Percentiles rank a stretch among this genome's conserved stretches.
phyloP scores from a whole-genome alignment of 345 rosid genomes.

The Geranium brycei region DNA sequence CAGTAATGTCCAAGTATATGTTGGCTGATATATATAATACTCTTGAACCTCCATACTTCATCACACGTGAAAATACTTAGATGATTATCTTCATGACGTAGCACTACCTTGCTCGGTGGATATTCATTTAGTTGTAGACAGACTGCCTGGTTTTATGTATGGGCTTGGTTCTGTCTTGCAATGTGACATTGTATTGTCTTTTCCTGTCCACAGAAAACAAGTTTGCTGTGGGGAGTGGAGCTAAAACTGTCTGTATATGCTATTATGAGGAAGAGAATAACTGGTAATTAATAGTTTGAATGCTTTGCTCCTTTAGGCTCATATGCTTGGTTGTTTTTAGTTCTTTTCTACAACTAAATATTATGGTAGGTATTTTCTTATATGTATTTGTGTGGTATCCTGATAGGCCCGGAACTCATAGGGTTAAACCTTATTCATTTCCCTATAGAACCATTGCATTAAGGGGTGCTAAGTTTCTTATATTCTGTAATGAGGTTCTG shows the following conservation, averaged over 20 bases:
- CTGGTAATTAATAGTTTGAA: constrained; percentile 37
- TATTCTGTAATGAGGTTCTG: not conserved
- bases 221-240: constrained; percentile 98
- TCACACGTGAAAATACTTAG: too few relatives aligned
- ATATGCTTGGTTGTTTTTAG: not conserved
- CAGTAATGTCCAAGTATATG: not conserved
- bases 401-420: not conserved
- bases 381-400: not conserved
- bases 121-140: not conserved
- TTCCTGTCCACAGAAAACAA: constrained; percentile 53
- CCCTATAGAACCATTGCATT: not conserved
- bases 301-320: not conserved
- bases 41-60: not conserved
- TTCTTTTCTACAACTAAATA: not conserved
- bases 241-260: constrained; percentile 94
- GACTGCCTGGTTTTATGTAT: not conserved
- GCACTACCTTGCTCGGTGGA: not conserved
- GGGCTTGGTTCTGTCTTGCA: not conserved
- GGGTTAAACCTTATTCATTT: not conserved
- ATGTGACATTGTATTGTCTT: not conserved
- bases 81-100: not conserved
- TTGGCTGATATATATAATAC: not conserved
- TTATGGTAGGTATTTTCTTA: too few relatives aligned
- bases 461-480: not conserved
- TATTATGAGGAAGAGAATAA: constrained; percentile 97